These are phyloP conservation scores for Entomortierella beljakovae DNA, from an alignment of 192 early-diverging fungal genomes.

Conservation along the genomic window DNA sequence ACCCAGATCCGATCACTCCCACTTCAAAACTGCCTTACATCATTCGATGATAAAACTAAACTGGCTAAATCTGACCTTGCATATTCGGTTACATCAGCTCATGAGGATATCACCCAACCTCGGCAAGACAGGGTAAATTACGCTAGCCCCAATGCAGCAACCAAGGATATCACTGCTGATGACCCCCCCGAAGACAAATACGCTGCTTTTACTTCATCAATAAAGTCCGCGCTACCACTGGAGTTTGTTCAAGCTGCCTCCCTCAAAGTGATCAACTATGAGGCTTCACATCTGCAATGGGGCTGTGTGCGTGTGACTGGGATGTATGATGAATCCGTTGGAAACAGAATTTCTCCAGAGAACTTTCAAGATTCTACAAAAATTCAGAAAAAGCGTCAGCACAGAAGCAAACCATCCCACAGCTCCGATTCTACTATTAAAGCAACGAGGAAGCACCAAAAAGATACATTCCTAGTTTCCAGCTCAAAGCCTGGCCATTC, in stretches of 20 bases:
- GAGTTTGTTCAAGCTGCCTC: conserved; percentile 47
- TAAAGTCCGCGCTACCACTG: conserved; percentile 37
- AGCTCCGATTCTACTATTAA: conserved; percentile 2
- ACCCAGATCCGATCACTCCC: conserved; percentile 52
- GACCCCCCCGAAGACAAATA: conserved; percentile 14
- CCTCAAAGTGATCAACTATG: conserved; percentile 49
- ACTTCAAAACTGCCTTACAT: conserved; percentile 47
- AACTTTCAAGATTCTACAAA: conserved; percentile 36
- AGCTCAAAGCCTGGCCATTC: no score
- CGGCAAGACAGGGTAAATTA: conserved; percentile 9
- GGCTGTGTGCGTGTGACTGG: conserved; percentile 44
- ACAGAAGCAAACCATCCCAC: conserved; percentile 2
- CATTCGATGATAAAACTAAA: conserved; percentile 35
- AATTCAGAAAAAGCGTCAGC: conserved; percentile 38
- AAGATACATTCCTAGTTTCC: no score
- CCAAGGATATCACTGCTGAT: conserved; percentile 7
- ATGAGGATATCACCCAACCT: conserved; percentile 37
- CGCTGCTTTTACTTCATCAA: conserved; percentile 17
- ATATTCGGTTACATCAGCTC: conserved; percentile 43
- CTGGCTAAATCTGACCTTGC: conserved; percentile 37
- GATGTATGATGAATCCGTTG: conserved; percentile 53
- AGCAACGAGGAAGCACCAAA: conserved; percentile 20
- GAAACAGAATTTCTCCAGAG: conserved; percentile 31
- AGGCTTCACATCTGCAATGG: conserved; percentile 50
- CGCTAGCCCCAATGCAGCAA: conserved; percentile 2